Base-by-base conservation (phyloP, 208 protist genomes). In the Angomonas desouzai region DNA sequence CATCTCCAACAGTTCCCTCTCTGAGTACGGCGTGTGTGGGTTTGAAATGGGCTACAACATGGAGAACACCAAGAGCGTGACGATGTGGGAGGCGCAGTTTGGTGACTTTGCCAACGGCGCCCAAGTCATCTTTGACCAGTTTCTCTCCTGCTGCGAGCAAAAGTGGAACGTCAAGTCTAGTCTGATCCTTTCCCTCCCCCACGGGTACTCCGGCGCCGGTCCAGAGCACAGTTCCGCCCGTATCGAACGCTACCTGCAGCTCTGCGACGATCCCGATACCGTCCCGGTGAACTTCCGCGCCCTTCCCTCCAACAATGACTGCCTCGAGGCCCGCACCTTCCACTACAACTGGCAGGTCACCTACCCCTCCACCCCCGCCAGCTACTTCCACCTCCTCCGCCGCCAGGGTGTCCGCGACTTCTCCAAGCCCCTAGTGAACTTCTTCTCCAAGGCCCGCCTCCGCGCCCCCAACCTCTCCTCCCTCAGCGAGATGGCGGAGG, bases 71-170 rank as follows among this genome's bases (percentile, higher is more conserved):
- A 90, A 97, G 57, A 74, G 79, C 27, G 77, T 99, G 23, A 91
- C 98, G 9, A 84, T 99, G 51, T 99, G 98, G 98, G 98, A 99
- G 79, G 98, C 97, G 27, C 98, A 99, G 79, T 99, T 99, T 78
- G 98, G 98, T 68, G 98, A 99, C 81, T 99, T 99, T 69, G 92
- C 96, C 32, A 99, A 99, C 83, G 94, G 95, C 63, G 97, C 97
- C 11, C 98, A 99, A 83, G 96, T 99, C 57, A 98, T 99, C 61
- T 98, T 99, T 73, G 98, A 99, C 82, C 97, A 99, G 83, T 96
- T 96, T 63, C 63, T 97, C 45, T 73, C 71, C 66, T 81, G 68
- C 67, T 82, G 85, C 28, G 98, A 99, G 85, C 77, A 94, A 69
- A 99, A 99, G 83, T 99, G 98, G 98, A 88, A 93, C 34, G 76